Percentiles rank a stretch among this genome's conserved stretches.
Conservation (phyloP, 2,329 filamentous ascomycete genomes). For the Microsporum ferrugineum region DNA sequence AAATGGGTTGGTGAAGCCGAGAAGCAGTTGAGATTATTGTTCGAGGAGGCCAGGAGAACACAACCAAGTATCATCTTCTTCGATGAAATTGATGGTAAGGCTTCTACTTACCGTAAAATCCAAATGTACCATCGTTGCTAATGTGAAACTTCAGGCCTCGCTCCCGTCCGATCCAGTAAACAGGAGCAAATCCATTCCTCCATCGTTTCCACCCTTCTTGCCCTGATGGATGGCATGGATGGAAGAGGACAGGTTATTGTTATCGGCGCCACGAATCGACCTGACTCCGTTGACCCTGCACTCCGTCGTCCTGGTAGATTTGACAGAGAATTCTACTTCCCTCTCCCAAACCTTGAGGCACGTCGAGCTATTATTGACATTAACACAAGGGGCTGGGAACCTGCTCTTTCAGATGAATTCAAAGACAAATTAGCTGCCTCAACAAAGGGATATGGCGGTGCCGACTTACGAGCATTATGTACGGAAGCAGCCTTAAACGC, state of each 20-base stretch:
- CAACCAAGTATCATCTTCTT: conserved; percentile 99
- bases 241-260: conserved; percentile 97
- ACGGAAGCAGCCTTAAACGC: conserved; percentile 94
- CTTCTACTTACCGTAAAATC: neutral
- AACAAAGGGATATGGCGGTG: conserved; percentile 94
- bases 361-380: conserved; percentile 85
- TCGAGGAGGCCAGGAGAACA: conserved; percentile 88
- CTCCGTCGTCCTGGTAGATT: conserved; percentile 95
- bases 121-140: neutral
- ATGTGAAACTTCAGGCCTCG: conserved; percentile 42
- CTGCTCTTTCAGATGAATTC: conserved; percentile 60
- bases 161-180: conserved; percentile 91
- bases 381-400: conserved; percentile 87
- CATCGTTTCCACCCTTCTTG: conserved; percentile 87
- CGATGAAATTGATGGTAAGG: conserved; percentile 83
- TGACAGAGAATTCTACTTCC: conserved; percentile 96
- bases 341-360: conserved; percentile 68
- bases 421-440: conserved; percentile 70
- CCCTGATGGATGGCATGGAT: conserved; percentile 96
- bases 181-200: conserved; percentile 98
- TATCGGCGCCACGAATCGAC: conserved; percentile 96
- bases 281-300: conserved; percentile 96
- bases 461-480: conserved; percentile 83
- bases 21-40: conserved; percentile 81
- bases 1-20: conserved; percentile 99